phyloP scores from a whole-genome alignment of 768 basidiomycete species.

The Xerocomellus amylosporus region DNA sequence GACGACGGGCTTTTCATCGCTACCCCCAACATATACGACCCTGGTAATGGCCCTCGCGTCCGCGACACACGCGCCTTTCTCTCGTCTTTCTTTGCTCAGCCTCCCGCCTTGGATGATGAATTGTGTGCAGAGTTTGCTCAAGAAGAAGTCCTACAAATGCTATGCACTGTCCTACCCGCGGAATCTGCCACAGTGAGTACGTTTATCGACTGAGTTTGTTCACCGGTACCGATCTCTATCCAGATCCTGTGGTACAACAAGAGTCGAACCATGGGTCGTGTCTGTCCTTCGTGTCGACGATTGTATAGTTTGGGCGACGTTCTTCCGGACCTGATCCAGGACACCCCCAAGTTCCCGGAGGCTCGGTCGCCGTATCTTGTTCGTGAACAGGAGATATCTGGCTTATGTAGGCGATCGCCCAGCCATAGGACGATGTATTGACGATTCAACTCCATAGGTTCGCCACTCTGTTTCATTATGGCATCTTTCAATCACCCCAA shows the following conservation, averaged over 20 bases:
- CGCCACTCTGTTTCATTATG: conserved; percentile 71
- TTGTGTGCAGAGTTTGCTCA: conserved; percentile 77
- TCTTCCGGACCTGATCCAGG: conserved; percentile 46
- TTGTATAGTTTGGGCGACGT: conserved; percentile 68
- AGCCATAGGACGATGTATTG: neutral
- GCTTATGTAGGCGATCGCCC: conserved; percentile 56
- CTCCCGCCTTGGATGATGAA: conserved; percentile 59
- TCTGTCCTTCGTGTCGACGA: conserved; percentile 77
- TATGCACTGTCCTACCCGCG: conserved; percentile 63
- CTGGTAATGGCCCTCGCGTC: conserved; percentile 77
- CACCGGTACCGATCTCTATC: neutral
- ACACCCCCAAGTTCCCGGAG: conserved; percentile 19
- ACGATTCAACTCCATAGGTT: conserved; percentile 47
- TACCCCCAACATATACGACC: conserved; percentile 68
- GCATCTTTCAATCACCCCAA: conserved; percentile 63
- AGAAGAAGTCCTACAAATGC: conserved; percentile 71
- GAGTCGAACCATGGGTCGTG: conserved; percentile 62
- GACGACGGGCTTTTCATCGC: conserved; percentile 29
- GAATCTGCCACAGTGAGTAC: conserved; percentile 69
- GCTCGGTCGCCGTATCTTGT: conserved; percentile 40
- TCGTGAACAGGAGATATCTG: conserved; percentile 70
- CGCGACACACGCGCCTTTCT: conserved; percentile 66
- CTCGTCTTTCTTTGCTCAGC: conserved; percentile 62
- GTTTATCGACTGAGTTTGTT: conserved; percentile 21
- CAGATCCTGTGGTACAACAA: conserved; percentile 87